Base-by-base conservation (phyloP, 805 yeast genomes). In the Aciculoconidium aculeatum region DNA sequence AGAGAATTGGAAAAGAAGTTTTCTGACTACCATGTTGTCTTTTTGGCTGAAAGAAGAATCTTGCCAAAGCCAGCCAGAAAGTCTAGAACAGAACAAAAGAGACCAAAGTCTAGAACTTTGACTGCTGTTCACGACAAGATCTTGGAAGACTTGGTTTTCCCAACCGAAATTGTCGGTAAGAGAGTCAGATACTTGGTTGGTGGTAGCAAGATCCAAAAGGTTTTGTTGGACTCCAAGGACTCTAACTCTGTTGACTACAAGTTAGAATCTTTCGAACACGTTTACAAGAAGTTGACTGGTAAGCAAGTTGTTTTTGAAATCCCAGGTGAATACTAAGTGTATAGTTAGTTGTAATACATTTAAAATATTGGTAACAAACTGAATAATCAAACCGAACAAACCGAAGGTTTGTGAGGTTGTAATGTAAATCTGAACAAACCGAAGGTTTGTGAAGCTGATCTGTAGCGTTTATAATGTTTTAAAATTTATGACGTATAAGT, bases 1-100 rank as follows among this genome's bases (percentile, higher is more conserved):
- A 90, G 97, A 75, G 98, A 90, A 78, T 83, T 90, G 68, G 98
- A 90, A 77, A 90, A 90, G 94, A 90, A 92, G 77, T 92, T 90
- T 88, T 94, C 96, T 67, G 98, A 90, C 80, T 85, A 95, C 70
- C 96, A 92, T 70, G 96, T 90, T 70, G 90, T 92, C 58, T 86
- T 90, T 86, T 80, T 90, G 65, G 97, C 96, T 65, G 97, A 90
- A 79, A 86, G 98, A 77, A 86, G 96, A 76, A 92, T 90, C 75
- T 78, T 92, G 65, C 96, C 97, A 75, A 90, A 86, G 80, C 96
- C 97, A 68, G 84, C 94, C 61, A 87, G 97, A 76, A 74, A 80
- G 62, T 76, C 95, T 42, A 85, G 87, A 78, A 84, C 80, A 70
- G 71, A 67, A 58, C 98, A 92, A 77, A 88, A 92, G 88, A 88